Base-by-base conservation (phyloP, 192 early-diverging fungal genomes). In the Entomortierella chlamydospora region DNA sequence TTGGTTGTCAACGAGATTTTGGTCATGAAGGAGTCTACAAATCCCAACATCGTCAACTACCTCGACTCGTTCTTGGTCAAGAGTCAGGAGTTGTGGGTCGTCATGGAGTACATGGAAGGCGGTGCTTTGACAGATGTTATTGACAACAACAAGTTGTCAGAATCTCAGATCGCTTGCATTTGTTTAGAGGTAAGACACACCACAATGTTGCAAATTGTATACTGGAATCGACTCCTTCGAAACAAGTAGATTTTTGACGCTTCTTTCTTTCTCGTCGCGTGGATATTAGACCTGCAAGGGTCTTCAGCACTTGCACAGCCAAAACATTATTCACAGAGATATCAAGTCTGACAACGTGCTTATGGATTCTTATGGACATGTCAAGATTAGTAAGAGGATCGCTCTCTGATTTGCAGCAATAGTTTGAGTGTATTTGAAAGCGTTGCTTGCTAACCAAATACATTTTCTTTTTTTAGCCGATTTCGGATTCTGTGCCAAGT, bases 91-190 rank as follows among this genome's bases (percentile, higher is more conserved):
- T 86, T 99, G 63, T 99, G 98, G 98, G 95, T 99, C n/a, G 91
- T 99, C 41, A 96, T 99, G 95, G 98, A 99, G 85, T 96, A 93
- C 85, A 99, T 99, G 97, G 98, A 98, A 81, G 98, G 96, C 49
- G 98, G 98, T 53, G 90, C 97, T 29, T 86, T 99, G 81, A 99
- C 96, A 20, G 97, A 99, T 77, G 93, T 98, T 31, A 98, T 99
- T 81, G 95, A 94, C 81, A 97, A 98, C 87, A 96, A 92, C 79
- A 88, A 88, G 54, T 84, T 99, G 89, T 92, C 90, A 29, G 97
- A 99, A 84, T 86, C 86, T 22, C 97, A 99, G 83, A 98, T 99
- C 57, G 96, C 98, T 17, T 90, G 94, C 47, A 93, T 99, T 34
- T 97, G 96, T 65, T 87, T 91, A 66, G 97, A 99, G 89, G 93